Base-by-base conservation (phyloP, 805 yeast genomes). In the Metschnikowia arizonensis region DNA sequence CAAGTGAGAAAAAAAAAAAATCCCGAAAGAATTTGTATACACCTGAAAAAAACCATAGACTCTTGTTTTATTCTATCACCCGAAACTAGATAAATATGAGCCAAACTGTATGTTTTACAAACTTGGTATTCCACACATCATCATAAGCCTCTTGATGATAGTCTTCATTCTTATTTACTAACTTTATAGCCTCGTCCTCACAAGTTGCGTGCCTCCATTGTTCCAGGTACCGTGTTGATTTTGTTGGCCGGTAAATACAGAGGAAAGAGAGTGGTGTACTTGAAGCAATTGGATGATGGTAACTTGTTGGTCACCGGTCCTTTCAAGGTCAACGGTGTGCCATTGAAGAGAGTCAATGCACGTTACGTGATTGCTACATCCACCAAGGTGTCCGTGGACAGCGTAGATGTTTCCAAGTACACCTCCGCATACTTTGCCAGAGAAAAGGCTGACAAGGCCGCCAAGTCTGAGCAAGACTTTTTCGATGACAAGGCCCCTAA, bases 261-360 rank as follows among this genome's bases (percentile, higher is more conserved):
- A 78, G 99, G 99, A 75, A 93, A 91, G 88, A 90, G 98, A 80
- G 99, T 93, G 65, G 98, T 91, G 59, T 86, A 85, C 85, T 84
- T 91, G 74, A 91, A 91, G 85, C 77, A 85, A 75, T 82, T 93
- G 70, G 96, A 89, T 78, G 98, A 93, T 83, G 88, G 88, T 88
- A 91, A 97, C 58, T 79, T 91, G 66, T 85, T 91, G 69, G 96
- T 91, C 56, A 78, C 97, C 53, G 99, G 99, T 73, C 99, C 99
- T 66, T 93, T 91, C 96, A 91, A 93, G 83, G 88, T 91, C 67
- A 91, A 91, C 79, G 99, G 99, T 81, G 99, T 91, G 62, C 98
- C 99, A 73, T 82, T 91, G 74, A 89, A 98, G 85, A 88, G 97
- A 82, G 98, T 91, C 63, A 93, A 91, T 75, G 84, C 97, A 64